These are phyloP conservation scores for Friedmanniomyces endolithicus DNA, from an alignment of 495 filamentous ascomycete species.

Conservation along the genomic window DNA sequence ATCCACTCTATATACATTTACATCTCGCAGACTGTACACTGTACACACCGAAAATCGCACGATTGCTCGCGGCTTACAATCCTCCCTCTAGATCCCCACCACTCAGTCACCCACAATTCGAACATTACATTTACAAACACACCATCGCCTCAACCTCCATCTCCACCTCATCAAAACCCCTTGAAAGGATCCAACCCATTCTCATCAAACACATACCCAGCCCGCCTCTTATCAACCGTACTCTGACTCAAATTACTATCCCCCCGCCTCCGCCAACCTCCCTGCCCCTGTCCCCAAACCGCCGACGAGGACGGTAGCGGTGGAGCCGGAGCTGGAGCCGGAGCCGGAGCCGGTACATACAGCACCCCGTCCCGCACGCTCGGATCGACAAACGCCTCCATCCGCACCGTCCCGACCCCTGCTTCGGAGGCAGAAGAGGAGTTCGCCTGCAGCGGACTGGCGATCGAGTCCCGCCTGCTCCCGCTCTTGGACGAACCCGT, in stretches of 20 bases:
- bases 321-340: constrained; percentile 1
- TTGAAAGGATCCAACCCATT: constrained; percentile 22
- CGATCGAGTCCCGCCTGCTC: constrained; percentile 21
- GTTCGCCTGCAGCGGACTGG: constrained; percentile 32
- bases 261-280: constrained; percentile 12
- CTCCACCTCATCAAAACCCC: constrained; percentile 8
- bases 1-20: no score
- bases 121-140: not conserved
- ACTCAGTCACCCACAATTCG: not conserved
- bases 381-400: constrained; percentile 86
- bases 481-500: constrained; percentile 19
- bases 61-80: not conserved
- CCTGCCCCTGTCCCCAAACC: not conserved
- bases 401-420: constrained; percentile 82
- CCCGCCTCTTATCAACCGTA: constrained; percentile 13
- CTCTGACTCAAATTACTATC: constrained; percentile 19
- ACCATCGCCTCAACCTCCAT: no score
- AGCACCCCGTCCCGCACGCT: constrained; percentile 18
- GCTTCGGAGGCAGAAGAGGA: constrained; percentile 67
- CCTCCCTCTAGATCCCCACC: not conserved
- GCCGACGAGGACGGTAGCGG: constrained; percentile 18
- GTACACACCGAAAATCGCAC: not conserved
- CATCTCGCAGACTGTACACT: not conserved
- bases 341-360: constrained; percentile 19
- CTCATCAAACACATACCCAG: constrained; percentile 18